Base-by-base conservation (phyloP, 169 alveolate species). In the Eimeria maxima region DNA sequence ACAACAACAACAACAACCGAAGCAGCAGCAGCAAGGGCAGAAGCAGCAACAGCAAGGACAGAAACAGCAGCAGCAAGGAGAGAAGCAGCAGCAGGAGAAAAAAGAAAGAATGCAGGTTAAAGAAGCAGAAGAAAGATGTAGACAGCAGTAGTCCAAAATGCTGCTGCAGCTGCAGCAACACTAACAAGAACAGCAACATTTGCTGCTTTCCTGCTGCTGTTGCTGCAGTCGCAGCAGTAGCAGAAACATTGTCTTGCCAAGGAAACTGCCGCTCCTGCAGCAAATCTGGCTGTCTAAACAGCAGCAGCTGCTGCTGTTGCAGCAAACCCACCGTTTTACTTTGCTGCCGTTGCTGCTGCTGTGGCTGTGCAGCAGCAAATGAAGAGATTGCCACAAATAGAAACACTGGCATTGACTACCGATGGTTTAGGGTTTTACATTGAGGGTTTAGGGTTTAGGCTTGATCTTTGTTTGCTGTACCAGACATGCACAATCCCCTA, bases 71-170 rank as follows among this genome's bases (percentile, higher is more conserved):
- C 38, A 33, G 38, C 38, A 33, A 33, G 38, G 29, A 42, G 45
- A 71, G 81, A 27, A 71, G 81, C 71, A 60, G 71, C 71, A 60
- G 24, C 18, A 24, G 71, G 29, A 60, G 71, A 18, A 2, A 24
- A 18, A 60, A 24, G 29, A 60, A 60, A 60, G 71, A 24, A 71
- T 71, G 81, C 47, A 16, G 22, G 47, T 71, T n/a, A 71, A 71
- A 71, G 81, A 71, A 71, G 81, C 81, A 22, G 81, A 71, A 29
- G 45, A 71, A 29, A 71, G 81, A 42, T 71, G 81, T 29, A 16
- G 81, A n/a, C 81, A 71, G 81, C 81, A 71, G 44, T 71, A 71
- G 81, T 29, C 29, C 18, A 7, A 60, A 24, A 18, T 60, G 71
- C 71, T 60, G 71, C 71, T 60, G 71, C 71, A 60, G 29, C 71